These are phyloP conservation scores for Scheffersomyces segobiensis DNA, from an alignment of 1,139 yeast genomes.

Conservation along the genomic window DNA sequence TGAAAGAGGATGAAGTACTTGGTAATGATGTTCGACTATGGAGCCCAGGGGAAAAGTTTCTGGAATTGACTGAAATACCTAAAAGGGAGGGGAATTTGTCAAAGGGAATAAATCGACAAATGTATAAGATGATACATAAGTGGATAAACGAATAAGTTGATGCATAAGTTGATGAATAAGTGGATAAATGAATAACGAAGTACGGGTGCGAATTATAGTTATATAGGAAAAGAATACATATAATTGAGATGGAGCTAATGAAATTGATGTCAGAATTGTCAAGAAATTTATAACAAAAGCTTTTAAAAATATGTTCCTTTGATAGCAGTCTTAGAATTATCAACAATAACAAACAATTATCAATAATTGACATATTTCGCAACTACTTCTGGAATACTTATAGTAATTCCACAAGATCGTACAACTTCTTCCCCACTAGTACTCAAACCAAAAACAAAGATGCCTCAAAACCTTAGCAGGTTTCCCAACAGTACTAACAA, in stretches of 20 bases:
- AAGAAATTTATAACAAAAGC: too few relatives aligned
- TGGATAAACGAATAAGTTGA: not conserved
- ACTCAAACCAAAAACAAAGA: not conserved
- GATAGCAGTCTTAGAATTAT: too few relatives aligned
- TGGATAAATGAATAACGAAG: not conserved
- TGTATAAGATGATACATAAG: too few relatives aligned
- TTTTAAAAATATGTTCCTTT: too few relatives aligned
- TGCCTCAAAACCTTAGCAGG: not conserved
- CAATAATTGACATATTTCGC: not conserved
- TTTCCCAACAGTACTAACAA: not conserved
- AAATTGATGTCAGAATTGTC: not conserved
- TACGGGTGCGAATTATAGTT: not conserved
- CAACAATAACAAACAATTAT: too few relatives aligned
- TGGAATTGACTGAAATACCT: too few relatives aligned
- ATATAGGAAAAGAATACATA: not conserved
- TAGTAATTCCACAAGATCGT: not conserved
- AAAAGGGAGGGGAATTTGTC: too few relatives aligned
- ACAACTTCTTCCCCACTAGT: not conserved
- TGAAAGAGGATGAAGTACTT: too few relatives aligned
- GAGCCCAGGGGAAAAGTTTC: too few relatives aligned
- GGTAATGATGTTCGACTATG: too few relatives aligned
- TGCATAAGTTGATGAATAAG: too few relatives aligned
- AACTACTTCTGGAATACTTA: not conserved
- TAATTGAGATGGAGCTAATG: not conserved
- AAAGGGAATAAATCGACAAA: too few relatives aligned